These are phyloP conservation scores for Wallemia ichthyophaga DNA, from an alignment of 1,284 basidiomycete genomes.

Conservation along the genomic window DNA sequence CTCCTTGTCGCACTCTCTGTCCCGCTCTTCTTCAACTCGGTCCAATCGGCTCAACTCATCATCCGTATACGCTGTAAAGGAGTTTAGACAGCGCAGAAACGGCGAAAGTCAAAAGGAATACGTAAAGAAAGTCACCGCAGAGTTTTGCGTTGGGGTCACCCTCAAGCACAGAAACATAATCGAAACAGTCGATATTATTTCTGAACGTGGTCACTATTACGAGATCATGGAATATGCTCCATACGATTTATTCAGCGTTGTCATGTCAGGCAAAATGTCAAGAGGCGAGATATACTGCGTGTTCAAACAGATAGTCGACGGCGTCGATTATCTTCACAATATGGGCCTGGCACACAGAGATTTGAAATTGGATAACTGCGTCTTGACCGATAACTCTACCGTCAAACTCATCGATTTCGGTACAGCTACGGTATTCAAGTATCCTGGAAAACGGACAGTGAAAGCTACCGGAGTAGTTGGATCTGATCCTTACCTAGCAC, in stretches of 20 bases:
- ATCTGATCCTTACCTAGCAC: slow-evolving; percentile 90
- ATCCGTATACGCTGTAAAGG: slow-evolving; percentile 79
- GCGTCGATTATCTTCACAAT: slow-evolving; percentile 89
- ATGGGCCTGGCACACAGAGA: slow-evolving; percentile 95
- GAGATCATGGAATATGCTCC: slow-evolving; percentile 99
- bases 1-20: background rate
- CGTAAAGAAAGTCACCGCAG: slow-evolving; percentile 94
- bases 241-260: slow-evolving; percentile 90
- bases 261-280: slow-evolving; percentile 98
- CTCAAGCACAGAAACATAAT: slow-evolving; percentile 91
- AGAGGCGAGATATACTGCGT: slow-evolving; percentile 96
- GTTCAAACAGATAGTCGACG: slow-evolving; percentile 92
- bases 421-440: slow-evolving; percentile 94
- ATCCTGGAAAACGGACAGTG: slow-evolving; percentile 60
- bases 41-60: slow-evolving; percentile 10
- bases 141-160: slow-evolving; percentile 90
- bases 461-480: slow-evolving; percentile 76
- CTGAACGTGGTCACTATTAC: slow-evolving; percentile 90
- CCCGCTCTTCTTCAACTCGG: background rate
- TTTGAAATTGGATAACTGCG: slow-evolving; percentile 97
- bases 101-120: slow-evolving; percentile 88
- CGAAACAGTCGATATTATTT: slow-evolving; percentile 92
- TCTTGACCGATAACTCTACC: slow-evolving; percentile 76
- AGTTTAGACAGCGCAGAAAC: slow-evolving; percentile 62
- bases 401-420: slow-evolving; percentile 99